Base-by-base conservation (phyloP, 257 asterid species). In the Paulownia fortunei region DNA sequence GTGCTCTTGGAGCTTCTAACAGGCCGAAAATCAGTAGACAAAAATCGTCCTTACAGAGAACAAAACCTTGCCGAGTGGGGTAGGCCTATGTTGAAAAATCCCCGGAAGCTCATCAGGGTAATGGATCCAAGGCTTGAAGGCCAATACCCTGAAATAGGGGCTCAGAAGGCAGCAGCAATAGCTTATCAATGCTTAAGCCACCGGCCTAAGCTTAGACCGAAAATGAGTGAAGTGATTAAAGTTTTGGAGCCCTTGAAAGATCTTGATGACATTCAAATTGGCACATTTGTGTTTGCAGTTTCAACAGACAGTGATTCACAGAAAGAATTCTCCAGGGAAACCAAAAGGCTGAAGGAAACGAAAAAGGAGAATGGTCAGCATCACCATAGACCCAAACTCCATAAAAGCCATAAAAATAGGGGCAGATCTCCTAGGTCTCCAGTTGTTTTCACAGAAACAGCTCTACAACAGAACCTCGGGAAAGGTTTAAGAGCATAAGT, bases 71-170 rank as follows among this genome's bases (percentile, higher is more conserved):
- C 76, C 4, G 94, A 89, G 6, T 91, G 96, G 96, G 94, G 88
- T 0, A 75, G 85, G 56, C 91, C 94, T 0, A 52, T 80, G 85
- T 30, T 89, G 6, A 91, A 82, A 78, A 88, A 86, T 51, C 86
- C 88, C 2, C 86, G 90, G 3, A 89, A 82, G n/a, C 86, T 91
- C 24, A 44, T 77, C 21, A 73, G 88, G 8, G 55, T 89, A 44
- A 82, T 91, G 81, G 96, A 91, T 24, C 91, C 94, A 0, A 82
- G 96, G 37, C 89, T 91, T 0, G 96, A 91, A 74, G 91, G 96
- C 2, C 74, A 80, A 16, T 86, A 86, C 79, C 73, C 86, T 0
- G 80, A 76, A n/a, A 66, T 9, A 3, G 87, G 81, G 8, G 84
- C 82, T 36, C 79, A 47, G 16, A 86, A 83, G 67, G 84, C 80